phyloP scores from a whole-genome alignment of 1,139 yeast genomes.

The Yamadazyma friedrichii region DNA sequence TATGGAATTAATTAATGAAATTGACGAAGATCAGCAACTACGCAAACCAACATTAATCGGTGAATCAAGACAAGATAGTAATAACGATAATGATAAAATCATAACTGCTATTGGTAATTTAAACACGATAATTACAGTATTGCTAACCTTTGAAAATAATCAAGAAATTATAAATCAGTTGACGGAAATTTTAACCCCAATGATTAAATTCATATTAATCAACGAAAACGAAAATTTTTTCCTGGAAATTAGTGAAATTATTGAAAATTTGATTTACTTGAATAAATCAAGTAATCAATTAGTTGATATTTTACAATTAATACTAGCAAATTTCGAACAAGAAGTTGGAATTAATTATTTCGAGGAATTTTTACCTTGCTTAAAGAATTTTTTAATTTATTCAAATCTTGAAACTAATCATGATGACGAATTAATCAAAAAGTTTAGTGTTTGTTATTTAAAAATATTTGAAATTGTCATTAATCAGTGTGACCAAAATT shows the following conservation, averaged over 20 bases:
- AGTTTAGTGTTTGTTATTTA: constrained; percentile 19
- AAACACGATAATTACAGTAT: constrained; percentile 84
- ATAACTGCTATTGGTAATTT: constrained; percentile 87
- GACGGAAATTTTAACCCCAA: constrained; percentile 75
- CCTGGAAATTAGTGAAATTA: constrained; percentile 78
- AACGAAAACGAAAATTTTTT: constrained; percentile 74
- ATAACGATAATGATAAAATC: constrained; percentile 69
- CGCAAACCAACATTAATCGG: constrained; percentile 32
- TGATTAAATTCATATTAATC: constrained; percentile 62
- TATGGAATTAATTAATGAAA: constrained; percentile 67
- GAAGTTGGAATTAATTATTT: constrained; percentile 61
- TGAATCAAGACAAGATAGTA: constrained; percentile 62
- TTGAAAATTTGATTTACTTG: constrained; percentile 82
- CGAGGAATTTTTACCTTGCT: constrained; percentile 74
- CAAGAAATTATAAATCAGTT: constrained; percentile 61
- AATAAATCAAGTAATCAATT: constrained; percentile 67
- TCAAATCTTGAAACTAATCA: constrained; percentile 1
- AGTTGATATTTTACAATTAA: constrained; percentile 68
- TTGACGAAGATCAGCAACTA: constrained; percentile 42
- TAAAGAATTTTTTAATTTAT: constrained; percentile 75
- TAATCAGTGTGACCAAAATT: constrained; percentile 37
- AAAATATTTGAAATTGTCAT: constrained; percentile 37
- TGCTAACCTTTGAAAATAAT: constrained; percentile 83
- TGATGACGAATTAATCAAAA: background rate
- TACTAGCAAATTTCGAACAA: constrained; percentile 52